A percentile compares a stretch with the other conserved stretches of the same genome.
These are phyloP conservation scores for Bromus sterilis DNA, from an alignment of 176 grass and related monocot genomes.

Conservation along the genomic window DNA sequence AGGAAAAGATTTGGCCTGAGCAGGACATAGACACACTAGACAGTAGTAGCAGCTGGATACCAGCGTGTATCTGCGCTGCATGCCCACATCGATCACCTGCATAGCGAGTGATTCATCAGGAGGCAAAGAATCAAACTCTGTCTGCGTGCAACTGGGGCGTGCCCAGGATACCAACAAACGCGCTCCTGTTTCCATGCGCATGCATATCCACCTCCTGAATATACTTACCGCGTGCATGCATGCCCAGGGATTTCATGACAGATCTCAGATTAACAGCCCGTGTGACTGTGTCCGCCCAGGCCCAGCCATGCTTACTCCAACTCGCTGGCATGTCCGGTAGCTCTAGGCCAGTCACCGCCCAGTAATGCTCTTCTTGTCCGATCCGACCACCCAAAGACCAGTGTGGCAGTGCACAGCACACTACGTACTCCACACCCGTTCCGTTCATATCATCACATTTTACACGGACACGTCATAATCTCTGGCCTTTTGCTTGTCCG, in stretches of 20 bases:
- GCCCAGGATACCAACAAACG: too few relatives aligned
- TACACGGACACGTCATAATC: slow-evolving; percentile 23
- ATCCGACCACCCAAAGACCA: not conserved
- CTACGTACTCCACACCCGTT: not conserved
- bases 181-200: slow-evolving; percentile 3
- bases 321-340: not conserved
- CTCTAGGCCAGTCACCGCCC: not conserved
- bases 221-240: too few relatives aligned
- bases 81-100: not conserved
- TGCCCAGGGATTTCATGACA: slow-evolving; percentile 15
- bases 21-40: too few relatives aligned
- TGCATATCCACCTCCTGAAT: not conserved
- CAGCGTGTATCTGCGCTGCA: not conserved
- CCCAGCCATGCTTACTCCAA: not conserved
- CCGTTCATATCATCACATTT: slow-evolving; percentile 33
- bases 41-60: not conserved
- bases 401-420: too few relatives aligned
- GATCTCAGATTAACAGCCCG: not conserved
- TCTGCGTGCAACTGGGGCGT: not conserved
- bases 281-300: not conserved
- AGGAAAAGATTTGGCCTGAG: not conserved
- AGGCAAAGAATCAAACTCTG: slow-evolving; percentile 21
- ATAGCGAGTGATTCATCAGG: not conserved
- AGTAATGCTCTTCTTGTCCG: not conserved
- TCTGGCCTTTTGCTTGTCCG: slow-evolving; percentile 32